phyloP scores from a whole-genome alignment of 2,329 filamentous ascomycete species.

The Colletotrichum somersetense region DNA sequence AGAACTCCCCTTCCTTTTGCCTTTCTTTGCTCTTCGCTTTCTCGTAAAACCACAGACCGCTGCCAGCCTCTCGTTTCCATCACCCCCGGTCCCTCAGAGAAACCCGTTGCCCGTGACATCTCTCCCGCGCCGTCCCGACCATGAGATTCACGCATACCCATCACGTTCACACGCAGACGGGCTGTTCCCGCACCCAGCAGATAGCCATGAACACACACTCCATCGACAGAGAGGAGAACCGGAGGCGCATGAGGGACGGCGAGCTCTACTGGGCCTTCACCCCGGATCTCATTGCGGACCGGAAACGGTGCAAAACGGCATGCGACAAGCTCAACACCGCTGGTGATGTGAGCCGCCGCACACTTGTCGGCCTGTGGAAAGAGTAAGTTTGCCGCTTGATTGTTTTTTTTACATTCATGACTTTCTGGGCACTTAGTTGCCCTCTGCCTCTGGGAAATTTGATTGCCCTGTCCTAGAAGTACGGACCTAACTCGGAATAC shows the following conservation, averaged over 20 bases:
- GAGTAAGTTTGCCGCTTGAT: slow-evolving; percentile 65
- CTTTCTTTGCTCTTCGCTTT: slow-evolving; percentile 1
- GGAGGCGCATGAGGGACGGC: slow-evolving; percentile 70
- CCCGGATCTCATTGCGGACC: slow-evolving; percentile 73
- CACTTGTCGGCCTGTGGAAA: slow-evolving; percentile 75
- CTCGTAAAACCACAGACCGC: neutral
- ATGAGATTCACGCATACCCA: neutral
- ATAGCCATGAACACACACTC: slow-evolving; percentile 39
- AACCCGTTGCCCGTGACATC: neutral
- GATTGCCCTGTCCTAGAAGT: neutral
- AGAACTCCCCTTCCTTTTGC: neutral
- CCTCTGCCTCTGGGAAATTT: neutral
- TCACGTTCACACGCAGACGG: neutral
- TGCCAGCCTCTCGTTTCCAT: neutral
- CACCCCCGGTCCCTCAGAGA: neutral
- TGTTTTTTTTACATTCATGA: neutral
- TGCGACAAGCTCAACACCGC: slow-evolving; percentile 74
- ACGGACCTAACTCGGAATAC: slow-evolving; percentile 17
- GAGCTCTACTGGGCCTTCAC: slow-evolving; percentile 82
- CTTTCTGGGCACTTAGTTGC: neutral
- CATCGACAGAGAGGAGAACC: slow-evolving; percentile 61
- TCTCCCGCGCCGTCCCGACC: neutral
- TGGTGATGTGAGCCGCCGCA: slow-evolving; percentile 70
- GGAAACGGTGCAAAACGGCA: slow-evolving; percentile 72
- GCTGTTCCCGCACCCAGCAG: slow-evolving; percentile 19